Percentiles rank a stretch among this genome's conserved stretches.
These are phyloP conservation scores for Saccharomycopsis hybrid DNA, from an alignment of 1,139 yeast genomes.

Conservation along the genomic window DNA sequence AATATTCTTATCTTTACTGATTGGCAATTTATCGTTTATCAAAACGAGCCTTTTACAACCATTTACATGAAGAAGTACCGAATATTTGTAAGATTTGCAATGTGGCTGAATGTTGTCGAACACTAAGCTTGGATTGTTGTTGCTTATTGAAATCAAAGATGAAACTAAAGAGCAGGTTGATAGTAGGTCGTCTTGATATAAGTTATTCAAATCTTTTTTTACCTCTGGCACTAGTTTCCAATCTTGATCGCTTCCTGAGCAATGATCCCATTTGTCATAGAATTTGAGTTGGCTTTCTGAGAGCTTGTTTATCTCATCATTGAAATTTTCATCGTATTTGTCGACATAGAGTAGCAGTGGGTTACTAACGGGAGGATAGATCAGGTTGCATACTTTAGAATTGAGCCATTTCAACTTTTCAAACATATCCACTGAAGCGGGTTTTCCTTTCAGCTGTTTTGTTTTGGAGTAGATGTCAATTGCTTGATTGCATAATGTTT, in stretches of 20 bases:
- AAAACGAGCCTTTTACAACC: slow-evolving; percentile 50
- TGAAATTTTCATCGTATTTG: slow-evolving; percentile 5
- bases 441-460: slow-evolving; percentile 15
- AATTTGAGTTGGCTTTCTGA: slow-evolving; percentile 4
- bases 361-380: slow-evolving; percentile 34
- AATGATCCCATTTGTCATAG: slow-evolving; percentile 6
- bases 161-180: slow-evolving; percentile 75
- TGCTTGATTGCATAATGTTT: neutral
- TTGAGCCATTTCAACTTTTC: slow-evolving; percentile 40
- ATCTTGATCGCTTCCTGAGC: slow-evolving; percentile 16
- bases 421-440: slow-evolving; percentile 22
- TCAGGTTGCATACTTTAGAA: slow-evolving; percentile 31
- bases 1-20: slow-evolving; percentile 24
- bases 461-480: neutral
- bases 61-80: slow-evolving; percentile 44
- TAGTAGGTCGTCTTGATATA: slow-evolving; percentile 50
- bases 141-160: slow-evolving; percentile 43
- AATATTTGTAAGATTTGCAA: slow-evolving; percentile 31
- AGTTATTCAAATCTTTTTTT: slow-evolving; percentile 27
- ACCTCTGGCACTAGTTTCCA: slow-evolving; percentile 21
- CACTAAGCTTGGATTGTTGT: slow-evolving; percentile 23
- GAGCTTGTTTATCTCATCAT: slow-evolving; percentile 2
- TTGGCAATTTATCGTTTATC: slow-evolving; percentile 42
- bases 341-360: slow-evolving; percentile 24
- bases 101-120: slow-evolving; percentile 30